Base-by-base conservation (phyloP, 2,329 filamentous ascomycete genomes). In the Neonectria hederae region DNA sequence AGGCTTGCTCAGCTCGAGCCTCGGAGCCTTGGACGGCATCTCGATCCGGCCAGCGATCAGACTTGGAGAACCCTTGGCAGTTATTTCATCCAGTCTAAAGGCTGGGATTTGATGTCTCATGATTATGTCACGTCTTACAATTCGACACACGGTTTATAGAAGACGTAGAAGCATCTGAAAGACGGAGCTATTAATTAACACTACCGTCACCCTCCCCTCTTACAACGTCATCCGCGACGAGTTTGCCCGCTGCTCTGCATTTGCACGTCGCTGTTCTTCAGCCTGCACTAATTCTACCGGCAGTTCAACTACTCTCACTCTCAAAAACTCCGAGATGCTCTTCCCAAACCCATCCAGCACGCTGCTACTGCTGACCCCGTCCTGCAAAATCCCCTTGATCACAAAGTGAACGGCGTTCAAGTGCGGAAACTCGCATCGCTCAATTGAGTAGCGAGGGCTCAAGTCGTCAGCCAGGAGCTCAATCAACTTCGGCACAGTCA, bases 281-380 rank as follows among this genome's bases (percentile, higher is more conserved):
- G 24, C 53, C 21, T 66, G 30, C 1, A 75, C 65, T 45, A 77
- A 65, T 8, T 68, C 65, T 10, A 22, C 28, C 0, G 76, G 76
- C 45, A 78, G 21, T n/a, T 73, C 73, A 19, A 77, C 74, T 11
- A 71, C 52, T 28, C 74, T 73, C 9, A 69, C 72, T 19, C 76
- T 72, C 35, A 86, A 69, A 72, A 82, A 86, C 75, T 86, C 84
- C 14, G 79, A 82, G 69, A 86, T 81, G 0, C 83, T 83, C 70
- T 87, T 87, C 2, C 80, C 85, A 67, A 86, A 80, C 2, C 79
- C 77, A 72, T 86, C 84, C 21, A 87, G 62, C 24, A 80, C 71
- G 35, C 76, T 79, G 22, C 79, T 83, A 62, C 82, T 83, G 67
- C 83, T 85, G 1, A 86, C 81, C 0, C 80, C 80, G 2, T 78